Conservation (phyloP, 2,329 filamentous ascomycete genomes). For the Ophiostoma pallidulum region DNA sequence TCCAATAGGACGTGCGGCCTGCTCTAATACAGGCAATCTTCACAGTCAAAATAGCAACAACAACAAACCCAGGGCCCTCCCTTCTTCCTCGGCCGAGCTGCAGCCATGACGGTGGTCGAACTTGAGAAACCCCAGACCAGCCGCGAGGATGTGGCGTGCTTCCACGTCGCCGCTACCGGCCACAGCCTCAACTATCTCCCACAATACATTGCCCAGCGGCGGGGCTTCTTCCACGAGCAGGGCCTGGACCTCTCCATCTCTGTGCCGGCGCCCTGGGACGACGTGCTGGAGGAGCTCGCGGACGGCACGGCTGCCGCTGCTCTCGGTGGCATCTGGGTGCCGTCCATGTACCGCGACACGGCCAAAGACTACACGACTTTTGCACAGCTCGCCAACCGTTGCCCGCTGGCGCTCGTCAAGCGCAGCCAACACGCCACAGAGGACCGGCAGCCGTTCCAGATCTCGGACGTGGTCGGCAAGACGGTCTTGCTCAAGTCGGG, state of each 20-base stretch:
- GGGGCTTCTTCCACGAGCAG: constrained; percentile 24
- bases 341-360: constrained; percentile 12
- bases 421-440: too few relatives aligned
- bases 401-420: constrained; percentile 9
- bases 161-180: constrained; percentile 21
- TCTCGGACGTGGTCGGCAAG: constrained; percentile 8
- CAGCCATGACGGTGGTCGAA: not conserved
- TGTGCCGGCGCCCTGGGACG: constrained; percentile 22
- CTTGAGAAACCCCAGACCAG: not conserved
- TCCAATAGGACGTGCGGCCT: too few relatives aligned
- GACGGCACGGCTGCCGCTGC: constrained; percentile 17
- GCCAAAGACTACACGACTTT: constrained; percentile 11
- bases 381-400: constrained; percentile 13
- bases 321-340: constrained; percentile 14
- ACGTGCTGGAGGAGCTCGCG: constrained; percentile 19
- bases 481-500: constrained; percentile 14
- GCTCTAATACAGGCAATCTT: too few relatives aligned
- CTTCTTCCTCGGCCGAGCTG: too few relatives aligned
- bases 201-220: constrained; percentile 23
- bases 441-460: not conserved
- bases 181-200: constrained; percentile 25
- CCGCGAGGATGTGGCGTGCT: not conserved
- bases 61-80: too few relatives aligned
- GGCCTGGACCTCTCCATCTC: constrained; percentile 22
- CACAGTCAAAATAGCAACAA: too few relatives aligned